These are phyloP conservation scores for Aphanomyces euteiches DNA, from an alignment of 352 stramenopile species.

Conservation along the genomic window DNA sequence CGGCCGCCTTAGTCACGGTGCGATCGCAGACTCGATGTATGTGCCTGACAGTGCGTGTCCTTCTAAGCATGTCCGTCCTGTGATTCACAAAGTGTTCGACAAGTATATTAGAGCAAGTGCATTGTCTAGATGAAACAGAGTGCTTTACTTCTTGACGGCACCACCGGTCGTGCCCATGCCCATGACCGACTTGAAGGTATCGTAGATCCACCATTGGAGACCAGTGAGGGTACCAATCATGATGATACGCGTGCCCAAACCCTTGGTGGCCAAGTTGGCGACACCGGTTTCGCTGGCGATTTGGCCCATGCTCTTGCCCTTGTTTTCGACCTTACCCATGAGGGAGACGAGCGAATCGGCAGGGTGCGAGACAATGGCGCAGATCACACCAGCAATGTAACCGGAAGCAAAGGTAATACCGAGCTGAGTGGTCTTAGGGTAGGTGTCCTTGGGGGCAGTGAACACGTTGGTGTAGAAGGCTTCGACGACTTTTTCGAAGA, in stretches of 20 bases:
- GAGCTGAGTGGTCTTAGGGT: constrained; percentile 93
- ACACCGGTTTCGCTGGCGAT: constrained; percentile 81
- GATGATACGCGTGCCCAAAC: constrained; percentile 91
- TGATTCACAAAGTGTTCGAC: not conserved
- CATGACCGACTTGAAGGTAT: constrained; percentile 92
- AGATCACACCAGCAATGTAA: constrained; percentile 98
- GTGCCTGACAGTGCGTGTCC: too few species aligned
- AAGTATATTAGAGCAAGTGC: not conserved
- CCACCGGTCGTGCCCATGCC: constrained; percentile 90
- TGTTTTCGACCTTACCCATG: constrained; percentile 90
- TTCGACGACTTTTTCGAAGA: constrained; percentile 91
- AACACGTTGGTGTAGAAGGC: constrained; percentile 87
- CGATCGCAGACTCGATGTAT: too few species aligned
- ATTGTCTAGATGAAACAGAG: constrained; percentile 10
- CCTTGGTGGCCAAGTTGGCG: constrained; percentile 80
- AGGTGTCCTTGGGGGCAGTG: constrained; percentile 87
- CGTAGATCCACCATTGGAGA: constrained; percentile 97
- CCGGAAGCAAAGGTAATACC: constrained; percentile 96
- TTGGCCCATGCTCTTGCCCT: constrained; percentile 85
- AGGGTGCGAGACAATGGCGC: constrained; percentile 98
- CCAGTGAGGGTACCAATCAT: constrained; percentile 95
- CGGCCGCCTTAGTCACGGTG: too few species aligned
- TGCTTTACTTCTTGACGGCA: constrained; percentile 35
- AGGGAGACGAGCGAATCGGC: constrained; percentile 98
- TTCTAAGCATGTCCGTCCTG: not conserved